Conservation (phyloP, 1,139 yeast genomes). For the Candida glucosophila region DNA sequence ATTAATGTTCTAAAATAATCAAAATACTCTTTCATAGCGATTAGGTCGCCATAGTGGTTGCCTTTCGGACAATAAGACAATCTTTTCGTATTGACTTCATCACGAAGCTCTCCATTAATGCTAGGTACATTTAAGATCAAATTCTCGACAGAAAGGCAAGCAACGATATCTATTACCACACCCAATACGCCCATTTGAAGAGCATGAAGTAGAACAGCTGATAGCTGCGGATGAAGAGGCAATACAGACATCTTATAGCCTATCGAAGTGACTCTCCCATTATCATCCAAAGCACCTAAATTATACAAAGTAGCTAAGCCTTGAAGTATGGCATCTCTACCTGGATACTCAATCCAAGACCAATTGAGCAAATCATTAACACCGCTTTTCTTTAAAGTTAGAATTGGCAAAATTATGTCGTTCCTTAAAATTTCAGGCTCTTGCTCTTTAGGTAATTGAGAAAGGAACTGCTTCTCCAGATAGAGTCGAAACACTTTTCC, state of each 20-base stretch:
- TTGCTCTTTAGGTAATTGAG: constrained; percentile 61
- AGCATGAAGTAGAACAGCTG: constrained; percentile 79
- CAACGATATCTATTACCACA: constrained; percentile 77
- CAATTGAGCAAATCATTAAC: constrained; percentile 78
- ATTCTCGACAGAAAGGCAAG: constrained; percentile 91
- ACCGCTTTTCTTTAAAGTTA: constrained; percentile 76
- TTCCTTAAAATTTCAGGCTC: constrained; percentile 89
- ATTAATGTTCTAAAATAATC: constrained; percentile 48
- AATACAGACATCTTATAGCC: constrained; percentile 83
- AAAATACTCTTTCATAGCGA: constrained; percentile 72
- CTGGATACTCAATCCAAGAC: constrained; percentile 92
- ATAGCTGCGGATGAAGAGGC: constrained; percentile 85
- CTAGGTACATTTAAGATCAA: constrained; percentile 51
- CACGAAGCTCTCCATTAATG: constrained; percentile 74
- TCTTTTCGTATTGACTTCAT: constrained; percentile 62
- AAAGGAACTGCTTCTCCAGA: constrained; percentile 56
- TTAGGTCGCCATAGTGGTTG: constrained; percentile 66
- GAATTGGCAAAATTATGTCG: constrained; percentile 75
- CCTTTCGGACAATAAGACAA: constrained; percentile 64
- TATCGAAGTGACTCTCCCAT: constrained; percentile 64
- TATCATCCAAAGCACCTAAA: constrained; percentile 68
- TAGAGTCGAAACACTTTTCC: constrained; percentile 88
- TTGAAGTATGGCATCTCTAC: constrained; percentile 62
- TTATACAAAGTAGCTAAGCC: constrained; percentile 75
- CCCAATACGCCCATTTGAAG: constrained; percentile 46